phyloP scores from a whole-genome alignment of 2,329 filamentous ascomycete genomes.

The Coniochaeta sp. region DNA sequence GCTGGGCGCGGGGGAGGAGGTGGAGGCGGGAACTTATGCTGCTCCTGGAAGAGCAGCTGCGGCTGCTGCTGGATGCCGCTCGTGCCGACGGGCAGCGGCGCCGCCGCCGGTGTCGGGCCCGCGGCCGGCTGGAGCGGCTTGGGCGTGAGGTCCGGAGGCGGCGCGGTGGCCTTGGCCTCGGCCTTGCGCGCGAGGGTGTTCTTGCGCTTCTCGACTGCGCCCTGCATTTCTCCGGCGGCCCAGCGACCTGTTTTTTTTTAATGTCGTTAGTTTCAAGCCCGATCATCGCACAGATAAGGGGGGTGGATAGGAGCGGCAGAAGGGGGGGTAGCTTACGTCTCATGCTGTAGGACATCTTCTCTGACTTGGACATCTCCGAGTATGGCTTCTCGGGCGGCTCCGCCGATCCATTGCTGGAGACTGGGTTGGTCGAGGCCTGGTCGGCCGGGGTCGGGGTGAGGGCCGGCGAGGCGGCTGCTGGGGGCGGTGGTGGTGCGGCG shows the following conservation, averaged over 20 bases:
- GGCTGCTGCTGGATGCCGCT: too few relatives aligned
- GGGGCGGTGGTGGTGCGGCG: conserved; percentile 5
- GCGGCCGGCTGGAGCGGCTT: background rate
- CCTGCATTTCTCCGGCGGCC: conserved; percentile 53
- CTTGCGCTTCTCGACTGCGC: conserved; percentile 53
- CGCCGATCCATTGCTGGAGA: conserved; percentile 23
- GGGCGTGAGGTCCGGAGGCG: background rate
- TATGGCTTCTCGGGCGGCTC: conserved; percentile 42
- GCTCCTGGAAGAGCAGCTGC: background rate
- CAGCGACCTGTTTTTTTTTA: conserved; percentile 48
- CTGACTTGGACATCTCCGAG: conserved; percentile 54
- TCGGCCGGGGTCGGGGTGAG: background rate
- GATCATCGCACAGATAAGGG: background rate
- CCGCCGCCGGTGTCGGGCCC: background rate
- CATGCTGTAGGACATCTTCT: conserved; percentile 61
- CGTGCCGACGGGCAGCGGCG: background rate
- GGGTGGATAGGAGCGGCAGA: too few relatives aligned
- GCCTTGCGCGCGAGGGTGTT: conserved; percentile 39
- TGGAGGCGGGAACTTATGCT: background rate
- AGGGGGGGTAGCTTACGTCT: conserved; percentile 40
- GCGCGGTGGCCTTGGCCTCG: conserved; percentile 6
- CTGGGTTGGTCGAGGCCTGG: conserved; percentile 1
- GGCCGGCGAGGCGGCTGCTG: background rate
- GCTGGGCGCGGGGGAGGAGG: background rate
- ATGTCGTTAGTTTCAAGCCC: conserved; percentile 5